phyloP scores from a whole-genome alignment of 2,329 filamentous ascomycete species.

The Fusarium mundagurra region DNA sequence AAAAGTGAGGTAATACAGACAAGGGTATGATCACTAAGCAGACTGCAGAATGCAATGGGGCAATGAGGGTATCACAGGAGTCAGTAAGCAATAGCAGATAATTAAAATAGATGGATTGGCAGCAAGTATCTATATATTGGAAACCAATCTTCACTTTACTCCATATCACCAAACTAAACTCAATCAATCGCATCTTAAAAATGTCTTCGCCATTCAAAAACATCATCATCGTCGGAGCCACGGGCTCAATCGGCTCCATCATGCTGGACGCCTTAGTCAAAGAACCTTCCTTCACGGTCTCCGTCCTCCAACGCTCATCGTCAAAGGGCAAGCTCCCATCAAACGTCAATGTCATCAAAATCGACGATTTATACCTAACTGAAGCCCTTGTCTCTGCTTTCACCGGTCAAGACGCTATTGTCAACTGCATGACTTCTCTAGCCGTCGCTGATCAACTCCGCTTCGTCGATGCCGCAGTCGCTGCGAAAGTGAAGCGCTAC shows the following conservation, averaged over 20 bases:
- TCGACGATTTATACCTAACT: constrained; percentile 5
- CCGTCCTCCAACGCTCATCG: not conserved
- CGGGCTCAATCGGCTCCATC: not conserved
- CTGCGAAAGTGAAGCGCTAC: not conserved
- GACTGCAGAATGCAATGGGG: too few relatives aligned
- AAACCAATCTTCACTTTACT: rapidly evolving
- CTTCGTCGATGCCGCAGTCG: not conserved
- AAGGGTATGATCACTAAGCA: not conserved
- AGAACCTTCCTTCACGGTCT: not conserved
- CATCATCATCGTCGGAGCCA: not conserved
- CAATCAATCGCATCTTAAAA: too few relatives aligned
- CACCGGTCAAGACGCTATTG: not conserved
- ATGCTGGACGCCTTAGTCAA: not conserved
- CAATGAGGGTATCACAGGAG: not conserved
- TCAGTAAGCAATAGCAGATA: rapidly evolving
- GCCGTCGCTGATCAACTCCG: constrained; percentile 6
- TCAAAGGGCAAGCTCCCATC: not conserved
- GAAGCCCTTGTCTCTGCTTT: not conserved
- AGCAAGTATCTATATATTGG: rapidly evolving
- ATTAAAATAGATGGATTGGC: not conserved
- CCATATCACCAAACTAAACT: rapidly evolving
- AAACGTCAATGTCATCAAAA: not conserved
- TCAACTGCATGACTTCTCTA: constrained; percentile 13
- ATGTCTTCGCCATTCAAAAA: constrained; percentile 6
- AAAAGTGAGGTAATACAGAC: not conserved